These are phyloP conservation scores for Saccharomyces paradoxus DNA, from an alignment of 805 yeast species.

Conservation along the genomic window DNA sequence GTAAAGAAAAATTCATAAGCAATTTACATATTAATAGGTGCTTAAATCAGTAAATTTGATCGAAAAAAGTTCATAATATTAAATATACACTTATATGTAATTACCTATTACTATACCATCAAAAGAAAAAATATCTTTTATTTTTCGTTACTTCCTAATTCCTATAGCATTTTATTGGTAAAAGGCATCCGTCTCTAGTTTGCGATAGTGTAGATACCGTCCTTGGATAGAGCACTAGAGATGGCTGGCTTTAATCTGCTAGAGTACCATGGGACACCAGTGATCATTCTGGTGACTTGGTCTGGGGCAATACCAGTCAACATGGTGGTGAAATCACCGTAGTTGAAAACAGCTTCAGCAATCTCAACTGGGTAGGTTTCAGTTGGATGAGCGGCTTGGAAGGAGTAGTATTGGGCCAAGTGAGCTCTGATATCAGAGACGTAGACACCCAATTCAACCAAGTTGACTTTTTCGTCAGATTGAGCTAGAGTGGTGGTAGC, in stretches of 20 bases:
- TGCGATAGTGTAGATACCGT: background rate
- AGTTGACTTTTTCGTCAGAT: background rate
- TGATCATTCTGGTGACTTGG: background rate
- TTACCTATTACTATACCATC: background rate
- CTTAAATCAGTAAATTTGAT: background rate
- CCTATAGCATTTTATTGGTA: background rate
- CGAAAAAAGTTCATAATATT: background rate
- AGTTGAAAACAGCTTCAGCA: background rate
- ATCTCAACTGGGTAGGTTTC: background rate
- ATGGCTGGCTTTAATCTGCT: background rate
- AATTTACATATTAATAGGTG: too few species aligned
- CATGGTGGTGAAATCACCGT: background rate
- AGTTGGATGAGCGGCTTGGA: background rate
- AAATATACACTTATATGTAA: slow-evolving; percentile 2
- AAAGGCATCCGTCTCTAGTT: background rate
- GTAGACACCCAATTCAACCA: background rate
- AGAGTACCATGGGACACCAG: background rate
- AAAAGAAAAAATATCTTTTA: background rate
- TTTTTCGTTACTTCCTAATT: background rate
- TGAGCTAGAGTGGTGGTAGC: background rate
- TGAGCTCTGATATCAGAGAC: background rate
- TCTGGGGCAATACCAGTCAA: background rate
- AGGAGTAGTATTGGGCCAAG: background rate
- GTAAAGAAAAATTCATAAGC: too few species aligned
- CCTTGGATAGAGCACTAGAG: background rate